Evolutionary conservation across 192 early-diverging fungal genomes (phyloP), one percentile per base, ranked within the genome.

Genomic region (Coemansia sp.): DNA sequence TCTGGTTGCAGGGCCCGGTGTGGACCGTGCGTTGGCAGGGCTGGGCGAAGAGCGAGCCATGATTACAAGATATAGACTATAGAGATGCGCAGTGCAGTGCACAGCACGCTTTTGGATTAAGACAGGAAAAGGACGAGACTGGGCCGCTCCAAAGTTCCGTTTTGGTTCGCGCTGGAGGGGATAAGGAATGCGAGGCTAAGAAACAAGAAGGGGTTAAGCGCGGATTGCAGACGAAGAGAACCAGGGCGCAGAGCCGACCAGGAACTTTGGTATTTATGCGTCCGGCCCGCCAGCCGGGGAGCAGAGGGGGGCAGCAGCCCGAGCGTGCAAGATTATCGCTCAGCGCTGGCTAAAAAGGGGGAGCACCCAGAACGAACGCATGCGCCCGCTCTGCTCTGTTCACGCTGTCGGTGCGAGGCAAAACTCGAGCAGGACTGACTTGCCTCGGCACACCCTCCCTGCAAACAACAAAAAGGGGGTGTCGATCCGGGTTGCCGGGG

Each of bases 251-350:
- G 38, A 38, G n/a, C 48, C 5, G 57, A 55, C 72, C 72, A 65
- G 66, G 72, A 75, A 75, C 72, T 65, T 65, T 57, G 58, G 72
- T 75, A 75, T 74, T 74, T 74, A 74, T 74, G 62, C 59, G 53
- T 52, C 28, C 60, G 42, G 40, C 72, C 51, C 42, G 61, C 57
- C 37, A 69, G 72, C 62, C 62, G 69, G 60, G 63, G 63, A 57
- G 58, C 51, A 57, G 66, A 57, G 62, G 59, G 57, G 47, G 64
- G 47, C 47, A 48, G 57, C 62, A 68, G 72, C 72, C 72, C 66
- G 72, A 75, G 72, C 72, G 72, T 75, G 72, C 72, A 68, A 75
- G 66, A 75, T 75, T 75, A 75, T 75, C 66, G 72, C 19, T 36
- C 59, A 62, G 37, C 40, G 23, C 58, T 38, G 65, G 26, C 40